Base-by-base conservation (phyloP, 129 eudicot genomes). In the Tagetes erecta region DNA sequence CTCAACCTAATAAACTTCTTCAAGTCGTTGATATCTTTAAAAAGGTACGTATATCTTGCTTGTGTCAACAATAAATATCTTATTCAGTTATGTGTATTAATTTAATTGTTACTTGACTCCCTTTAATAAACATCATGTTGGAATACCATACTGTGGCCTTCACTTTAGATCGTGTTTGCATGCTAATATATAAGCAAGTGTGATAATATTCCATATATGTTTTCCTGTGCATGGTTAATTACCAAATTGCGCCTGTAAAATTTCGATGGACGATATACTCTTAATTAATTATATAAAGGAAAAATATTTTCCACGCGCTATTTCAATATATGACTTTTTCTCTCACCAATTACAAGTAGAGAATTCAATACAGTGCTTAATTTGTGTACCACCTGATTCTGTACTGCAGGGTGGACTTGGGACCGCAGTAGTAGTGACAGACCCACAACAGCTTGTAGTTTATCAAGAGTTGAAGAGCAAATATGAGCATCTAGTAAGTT, bases 391-490 rank as follows among this genome's bases (percentile, higher is more conserved):
- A 58, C 39, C 12, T 64, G 47, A 64, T 58, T 62, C 50, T 56
- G 80, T 75, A 57, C 56, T 74, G 77, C 68, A 89, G 95, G 44
- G 47, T 76, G 83, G 83, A 70, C 58, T 79, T 14, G 78, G 72
- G 45, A 53, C 82, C 8, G 86, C 82, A 8, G 76, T 75, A 72
- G 74, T 78, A 67, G 81, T 80, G 49, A 75, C 89, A 5, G 90
- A 78, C 68, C 74, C 84, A 30, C 84, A 81, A 27, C 87, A 84
- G 74, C 78, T 75, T 64, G 74, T 82, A 41, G 89, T 89, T 34
- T 86, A 85, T 83, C 84, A 83, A 60, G 96, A 84, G 51, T 82
- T 92, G 60, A 85, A 83, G 77, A 68, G 45, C 47, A 83, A 87
- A 82, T 75, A 83, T 10, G 86, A 85, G 49, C 80, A 76, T 71